Base-by-base conservation (phyloP, 257 asterid genomes). In the Forsythia viridissima region DNA sequence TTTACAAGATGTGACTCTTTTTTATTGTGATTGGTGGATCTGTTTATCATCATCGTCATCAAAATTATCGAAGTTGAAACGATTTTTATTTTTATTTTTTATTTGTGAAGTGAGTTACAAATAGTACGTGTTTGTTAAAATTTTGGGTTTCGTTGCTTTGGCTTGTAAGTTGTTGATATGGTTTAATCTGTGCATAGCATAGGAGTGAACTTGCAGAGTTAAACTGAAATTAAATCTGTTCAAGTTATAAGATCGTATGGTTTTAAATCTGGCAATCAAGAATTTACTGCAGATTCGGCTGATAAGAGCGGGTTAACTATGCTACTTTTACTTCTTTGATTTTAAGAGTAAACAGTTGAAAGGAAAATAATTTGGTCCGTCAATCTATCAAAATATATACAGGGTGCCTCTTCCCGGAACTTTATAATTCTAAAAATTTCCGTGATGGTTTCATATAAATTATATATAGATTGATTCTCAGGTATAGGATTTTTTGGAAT, bases 1-100 rank as follows among this genome's bases (percentile, higher is more conserved):
- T 48, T 48, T 48, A 48, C 57, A 13, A 13, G 57, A 48, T 13
- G 57, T 4, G n/a, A 12, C 15, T 2, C 15, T 13, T 46, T 46
- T 4, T 68, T 16, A 66, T 59, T 63, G 41, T 8, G 34, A 12
- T 80, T 76, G 65, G 78, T 74, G 59, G 86, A 85, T 85, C 86
- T 70, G 79, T 46, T 71, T 34, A 46, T 63, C 39, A 1, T 30
- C 39, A 11, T 63, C 70, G 40, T 63, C 15, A 63, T 24, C 70
- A 30, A 63, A 21, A 61, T 61, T 30, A 9, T 63, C 70, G 21
- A 20, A 38, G 38, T 73, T 61, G 80, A 30, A 30, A 7, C 37
- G 51, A 20, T 52, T 8, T 20, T 30, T 30, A 30, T 24, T 8
- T 2, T 63, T 20, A 39, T 38, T 68, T 69, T 34, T 12, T 15